These are phyloP conservation scores for Suillus clintonianus DNA, from an alignment of 768 basidiomycete genomes.

Conservation along the genomic window DNA sequence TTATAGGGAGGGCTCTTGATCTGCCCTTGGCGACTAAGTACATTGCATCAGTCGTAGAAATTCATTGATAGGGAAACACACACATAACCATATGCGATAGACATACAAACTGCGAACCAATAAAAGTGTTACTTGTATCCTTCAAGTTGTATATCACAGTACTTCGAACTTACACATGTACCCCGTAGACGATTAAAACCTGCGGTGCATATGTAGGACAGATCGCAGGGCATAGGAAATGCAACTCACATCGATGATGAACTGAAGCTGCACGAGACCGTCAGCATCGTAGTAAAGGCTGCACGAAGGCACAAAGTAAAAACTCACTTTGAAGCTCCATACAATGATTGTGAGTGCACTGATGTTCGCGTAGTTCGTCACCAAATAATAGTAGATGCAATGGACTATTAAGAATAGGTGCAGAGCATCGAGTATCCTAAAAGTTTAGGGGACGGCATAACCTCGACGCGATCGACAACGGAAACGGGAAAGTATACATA, in stretches of 20 bases:
- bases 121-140: background rate
- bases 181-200: background rate
- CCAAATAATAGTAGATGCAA: background rate
- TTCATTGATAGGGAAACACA: background rate
- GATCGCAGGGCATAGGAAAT: background rate
- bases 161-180: background rate
- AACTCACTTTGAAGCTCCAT: slow-evolving; percentile 4
- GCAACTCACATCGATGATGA: background rate
- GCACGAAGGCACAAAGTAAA: background rate
- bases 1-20: background rate
- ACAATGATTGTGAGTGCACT: too few relatives aligned
- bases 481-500: background rate
- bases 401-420: background rate
- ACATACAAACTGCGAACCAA: background rate
- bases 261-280: background rate
- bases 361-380: too few relatives aligned
- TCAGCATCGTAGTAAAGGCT: background rate
- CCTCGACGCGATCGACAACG: background rate
- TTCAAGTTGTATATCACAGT: background rate
- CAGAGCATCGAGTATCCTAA: background rate
- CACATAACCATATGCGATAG: background rate
- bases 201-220: background rate
- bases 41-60: background rate
- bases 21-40: background rate
- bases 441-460: background rate